Evolutionary conservation across 208 protist species (phyloP), one percentile per base, ranked within the genome.

Genomic region (Acanthamoeba lenticulata): DNA sequence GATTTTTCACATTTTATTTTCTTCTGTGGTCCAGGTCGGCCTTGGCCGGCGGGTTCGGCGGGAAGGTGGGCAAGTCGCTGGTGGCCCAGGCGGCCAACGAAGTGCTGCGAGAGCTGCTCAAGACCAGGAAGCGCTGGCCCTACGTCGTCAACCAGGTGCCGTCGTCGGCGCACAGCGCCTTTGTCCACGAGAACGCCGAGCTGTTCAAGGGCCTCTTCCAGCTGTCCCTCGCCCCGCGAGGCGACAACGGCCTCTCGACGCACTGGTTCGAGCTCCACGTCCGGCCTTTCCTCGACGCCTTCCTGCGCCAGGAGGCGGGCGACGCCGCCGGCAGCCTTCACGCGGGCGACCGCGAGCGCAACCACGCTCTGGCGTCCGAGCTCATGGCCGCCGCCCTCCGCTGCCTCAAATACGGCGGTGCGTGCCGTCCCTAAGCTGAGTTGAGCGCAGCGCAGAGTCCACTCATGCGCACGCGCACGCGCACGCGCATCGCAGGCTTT

Each of bases 131-230:
- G 79, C 45, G 55, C 29, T 88, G 79, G 79, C 79, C 79, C 1
- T 88, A 62, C n/a, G 79, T 88, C 0, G 79, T 52, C 79, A 88
- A 88, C 42, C 15, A 72, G 52, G 85, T 91, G 4, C 85, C 85
- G 4, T 24, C 85, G 24, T 29, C 24, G 19, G 9, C 7, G 27
- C 52, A 21, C 21, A 62, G 69, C 40, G 65, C 55, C 9, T 91
- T 91, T 36, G 40, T 36, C 21, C 17, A 6, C n/a, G 52, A 91
- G 6, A 91, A 91, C 11, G 55, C 52, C 13, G 15, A 91, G 38
- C 55, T 91, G 55, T 91, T 91, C 85, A 91, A 91, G 36, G 85
- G 85, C 49, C 52, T 91, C 36, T 91, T 91, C 85, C 79, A 88
- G 21, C 29, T 88, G 34, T 86, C 45, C 0, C 34, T 86, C 19